Evolutionary conservation across 306 rosid genomes (phyloP).

Genomic region (Casuarina equisetifolia): DNA sequence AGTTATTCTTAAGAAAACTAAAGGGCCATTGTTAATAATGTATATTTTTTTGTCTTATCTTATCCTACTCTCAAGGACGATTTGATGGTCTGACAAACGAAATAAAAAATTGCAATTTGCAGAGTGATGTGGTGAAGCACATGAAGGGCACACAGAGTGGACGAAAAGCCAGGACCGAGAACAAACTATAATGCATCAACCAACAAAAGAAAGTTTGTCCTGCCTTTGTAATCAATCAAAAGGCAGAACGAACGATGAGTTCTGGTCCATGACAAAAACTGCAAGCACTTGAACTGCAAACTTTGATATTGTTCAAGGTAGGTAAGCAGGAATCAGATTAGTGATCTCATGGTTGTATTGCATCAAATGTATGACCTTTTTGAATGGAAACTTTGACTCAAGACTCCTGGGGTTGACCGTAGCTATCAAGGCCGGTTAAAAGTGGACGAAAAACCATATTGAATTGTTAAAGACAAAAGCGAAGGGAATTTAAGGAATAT

Average conservation of each 20-base stretch:
- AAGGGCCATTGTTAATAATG: not conserved
- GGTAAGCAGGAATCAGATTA: not conserved
- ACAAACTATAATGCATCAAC: not conserved
- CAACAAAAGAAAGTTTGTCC: not conserved
- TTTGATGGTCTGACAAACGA: not conserved
- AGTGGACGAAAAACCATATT: slow-evolving; percentile 8
- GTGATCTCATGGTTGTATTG: slow-evolving; percentile 17
- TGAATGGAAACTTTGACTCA: slow-evolving; percentile 25
- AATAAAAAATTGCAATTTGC: too few species aligned
- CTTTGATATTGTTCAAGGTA: not conserved
- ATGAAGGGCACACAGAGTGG: not conserved
- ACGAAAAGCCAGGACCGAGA: not conserved
- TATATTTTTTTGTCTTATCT: too few species aligned
- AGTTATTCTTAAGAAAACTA: too few species aligned
- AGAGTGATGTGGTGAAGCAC: not conserved
- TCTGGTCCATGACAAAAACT: not conserved
- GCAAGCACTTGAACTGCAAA: not conserved
- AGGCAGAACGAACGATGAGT: not conserved
- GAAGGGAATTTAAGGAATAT: slow-evolving; percentile 2
- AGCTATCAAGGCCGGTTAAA: slow-evolving; percentile 47
- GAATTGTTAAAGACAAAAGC: not conserved
- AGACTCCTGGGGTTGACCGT: slow-evolving; percentile 36
- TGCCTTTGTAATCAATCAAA: not conserved
- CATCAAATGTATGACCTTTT: not conserved
- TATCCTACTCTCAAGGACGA: not conserved